Evolutionary conservation across 805 yeast genomes (phyloP).

Genomic region (Candida caryicola): DNA sequence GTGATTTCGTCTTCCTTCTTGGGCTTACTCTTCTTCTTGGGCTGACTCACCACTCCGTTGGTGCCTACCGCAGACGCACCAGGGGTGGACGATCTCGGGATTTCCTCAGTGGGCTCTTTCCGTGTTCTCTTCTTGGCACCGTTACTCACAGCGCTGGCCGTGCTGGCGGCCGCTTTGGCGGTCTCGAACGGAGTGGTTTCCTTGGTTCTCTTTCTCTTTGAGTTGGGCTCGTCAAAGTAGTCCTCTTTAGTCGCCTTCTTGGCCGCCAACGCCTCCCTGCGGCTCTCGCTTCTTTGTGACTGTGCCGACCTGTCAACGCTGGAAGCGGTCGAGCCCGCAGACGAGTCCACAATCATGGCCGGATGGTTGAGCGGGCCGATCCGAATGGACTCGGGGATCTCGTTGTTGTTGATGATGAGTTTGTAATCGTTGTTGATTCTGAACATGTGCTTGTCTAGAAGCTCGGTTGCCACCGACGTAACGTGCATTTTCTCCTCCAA

Average conservation of each 20-base stretch:
- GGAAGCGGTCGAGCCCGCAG: slow-evolving; percentile 35
- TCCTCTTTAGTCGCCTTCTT: slow-evolving; percentile 57
- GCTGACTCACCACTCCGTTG: neutral
- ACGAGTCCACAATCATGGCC: slow-evolving; percentile 69
- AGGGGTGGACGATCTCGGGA: slow-evolving; percentile 6
- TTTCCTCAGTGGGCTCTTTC: slow-evolving; percentile 11
- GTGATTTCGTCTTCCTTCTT: slow-evolving; percentile 12
- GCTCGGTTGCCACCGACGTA: slow-evolving; percentile 84
- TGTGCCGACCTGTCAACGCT: slow-evolving; percentile 56
- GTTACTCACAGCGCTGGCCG: slow-evolving; percentile 6
- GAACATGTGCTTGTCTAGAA: slow-evolving; percentile 61
- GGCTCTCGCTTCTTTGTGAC: slow-evolving; percentile 73
- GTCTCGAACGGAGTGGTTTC: slow-evolving; percentile 23
- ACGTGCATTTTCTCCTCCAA: slow-evolving; percentile 97
- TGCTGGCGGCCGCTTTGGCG: neutral
- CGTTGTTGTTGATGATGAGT: slow-evolving; percentile 64
- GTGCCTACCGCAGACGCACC: neutral
- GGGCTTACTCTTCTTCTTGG: slow-evolving; percentile 17
- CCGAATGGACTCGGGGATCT: slow-evolving; percentile 77
- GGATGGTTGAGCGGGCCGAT: slow-evolving; percentile 85
- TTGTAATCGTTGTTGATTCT: slow-evolving; percentile 82
- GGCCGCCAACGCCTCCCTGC: slow-evolving; percentile 93
- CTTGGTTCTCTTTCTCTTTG: slow-evolving; percentile 13
- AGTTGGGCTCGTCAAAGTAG: slow-evolving; percentile 22
- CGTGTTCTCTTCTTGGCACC: slow-evolving; percentile 13